These are phyloP conservation scores for Peronosclerospora sorghi DNA, from an alignment of 352 stramenopile species.

Conservation along the genomic window DNA sequence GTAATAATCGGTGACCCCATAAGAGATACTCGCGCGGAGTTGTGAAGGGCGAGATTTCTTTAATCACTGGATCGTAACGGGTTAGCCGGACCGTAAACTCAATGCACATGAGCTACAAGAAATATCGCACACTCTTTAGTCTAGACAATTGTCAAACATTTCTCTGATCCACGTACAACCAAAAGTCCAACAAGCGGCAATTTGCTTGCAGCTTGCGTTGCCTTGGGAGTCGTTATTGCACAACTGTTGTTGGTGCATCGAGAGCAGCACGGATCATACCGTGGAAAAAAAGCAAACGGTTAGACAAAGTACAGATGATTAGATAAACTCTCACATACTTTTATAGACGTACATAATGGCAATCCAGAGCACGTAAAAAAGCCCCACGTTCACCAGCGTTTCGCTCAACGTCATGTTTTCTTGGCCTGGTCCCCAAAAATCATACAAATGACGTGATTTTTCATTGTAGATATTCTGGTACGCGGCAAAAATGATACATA, in stretches of 20 bases:
- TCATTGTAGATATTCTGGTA: constrained; percentile 52
- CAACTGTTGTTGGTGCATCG: constrained; percentile 22
- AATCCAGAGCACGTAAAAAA: constrained; percentile 61
- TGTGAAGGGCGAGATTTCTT: constrained; percentile 28
- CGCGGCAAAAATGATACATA: background rate
- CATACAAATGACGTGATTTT: constrained; percentile 37
- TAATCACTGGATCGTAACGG: constrained; percentile 42
- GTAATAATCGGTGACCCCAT: constrained; percentile 45
- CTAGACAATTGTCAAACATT: background rate
- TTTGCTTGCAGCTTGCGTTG: constrained; percentile 32
- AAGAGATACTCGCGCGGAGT: constrained; percentile 51
- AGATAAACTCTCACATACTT: background rate
- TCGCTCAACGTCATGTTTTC: constrained; percentile 33
- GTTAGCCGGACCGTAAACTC: constrained; percentile 45
- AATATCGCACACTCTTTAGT: background rate
- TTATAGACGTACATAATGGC: constrained; percentile 40
- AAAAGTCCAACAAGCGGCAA: constrained; percentile 32
- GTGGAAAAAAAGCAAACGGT: constrained; percentile 10
- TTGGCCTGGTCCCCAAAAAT: constrained; percentile 48
- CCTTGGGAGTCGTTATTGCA: constrained; percentile 33
- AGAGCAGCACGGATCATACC: background rate
- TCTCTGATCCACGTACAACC: constrained; percentile 18
- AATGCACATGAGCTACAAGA: constrained; percentile 31
- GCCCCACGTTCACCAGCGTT: constrained; percentile 42
- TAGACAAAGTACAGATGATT: background rate